Percentiles rank a stretch among this genome's conserved stretches.
phyloP scores from a whole-genome alignment of 495 filamentous ascomycete species.

The Hypoxylon crocopeplum region DNA sequence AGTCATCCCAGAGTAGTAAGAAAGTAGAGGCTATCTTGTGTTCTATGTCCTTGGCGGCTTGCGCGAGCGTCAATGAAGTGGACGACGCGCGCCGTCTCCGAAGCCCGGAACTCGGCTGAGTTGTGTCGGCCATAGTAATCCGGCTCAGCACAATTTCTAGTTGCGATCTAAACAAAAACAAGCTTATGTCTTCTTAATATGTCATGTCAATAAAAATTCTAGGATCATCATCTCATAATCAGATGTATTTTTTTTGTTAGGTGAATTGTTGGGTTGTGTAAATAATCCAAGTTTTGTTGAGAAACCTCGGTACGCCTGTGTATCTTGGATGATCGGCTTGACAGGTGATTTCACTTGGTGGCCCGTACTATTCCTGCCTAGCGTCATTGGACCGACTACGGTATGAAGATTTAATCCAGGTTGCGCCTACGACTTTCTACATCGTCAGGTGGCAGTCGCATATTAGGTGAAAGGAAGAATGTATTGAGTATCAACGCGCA shows the following conservation, averaged over 20 bases:
- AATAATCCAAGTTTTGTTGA: constrained; percentile 25
- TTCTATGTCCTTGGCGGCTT: constrained; percentile 37
- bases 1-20: constrained; percentile 51
- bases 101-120: constrained; percentile 13
- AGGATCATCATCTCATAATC: not conserved
- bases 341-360: constrained; percentile 28
- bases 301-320: constrained; percentile 7
- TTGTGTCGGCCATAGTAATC: constrained; percentile 25
- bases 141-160: not conserved
- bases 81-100: constrained; percentile 35
- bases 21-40: constrained; percentile 38
- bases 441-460: not conserved
- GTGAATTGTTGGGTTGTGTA: not conserved
- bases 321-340: not conserved
- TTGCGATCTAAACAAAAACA: too few species aligned
- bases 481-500: constrained; percentile 25
- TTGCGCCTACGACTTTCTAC: not conserved
- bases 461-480: constrained; percentile 13
- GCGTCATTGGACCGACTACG: not conserved
- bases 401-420: constrained; percentile 1
- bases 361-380: too few species aligned
- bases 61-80: constrained; percentile 12
- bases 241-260: not conserved
- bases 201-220: not conserved
- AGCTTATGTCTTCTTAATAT: not conserved